phyloP scores from a whole-genome alignment of 1,139 yeast genomes.

The Zygoascus hellenicus region DNA sequence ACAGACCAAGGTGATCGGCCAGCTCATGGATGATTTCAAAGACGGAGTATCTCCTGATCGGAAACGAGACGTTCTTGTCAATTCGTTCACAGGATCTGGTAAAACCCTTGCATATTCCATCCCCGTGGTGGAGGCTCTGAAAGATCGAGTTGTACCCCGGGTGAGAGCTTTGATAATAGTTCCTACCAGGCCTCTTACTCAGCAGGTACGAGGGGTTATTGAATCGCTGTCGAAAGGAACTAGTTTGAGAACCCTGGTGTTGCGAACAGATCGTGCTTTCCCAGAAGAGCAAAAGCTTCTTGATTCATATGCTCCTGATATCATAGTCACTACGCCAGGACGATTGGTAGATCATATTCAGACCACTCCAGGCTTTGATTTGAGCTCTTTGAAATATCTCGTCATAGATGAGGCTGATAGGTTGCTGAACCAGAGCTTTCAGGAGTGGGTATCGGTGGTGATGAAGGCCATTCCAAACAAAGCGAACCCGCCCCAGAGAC shows the following conservation, averaged over 20 bases:
- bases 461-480: conserved; percentile 39
- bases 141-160: conserved; percentile 60
- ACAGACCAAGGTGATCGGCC: conserved; percentile 61
- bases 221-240: conserved; percentile 60
- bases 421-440: conserved; percentile 81
- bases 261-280: conserved; percentile 58
- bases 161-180: conserved; percentile 73
- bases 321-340: conserved; percentile 85
- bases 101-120: conserved; percentile 86
- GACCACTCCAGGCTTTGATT: conserved; percentile 29
- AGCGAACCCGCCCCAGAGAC: conserved; percentile 19
- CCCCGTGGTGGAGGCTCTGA: conserved; percentile 70
- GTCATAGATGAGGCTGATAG: conserved; percentile 96
- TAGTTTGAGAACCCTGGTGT: conserved; percentile 52
- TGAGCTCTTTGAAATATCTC: conserved; percentile 56
- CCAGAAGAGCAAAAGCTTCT: conserved; percentile 58
- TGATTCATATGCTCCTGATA: conserved; percentile 54
- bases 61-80: conserved; percentile 63
- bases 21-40: conserved; percentile 47
- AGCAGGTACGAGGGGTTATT: conserved; percentile 70
- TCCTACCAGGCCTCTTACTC: conserved; percentile 84
- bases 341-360: conserved; percentile 82
- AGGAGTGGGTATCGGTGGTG: conserved; percentile 82
- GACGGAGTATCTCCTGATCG: conserved; percentile 48
- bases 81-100: conserved; percentile 96